Conservation (phyloP, 2,329 filamentous ascomycete genomes). For the Colletotrichum costaricense region DNA sequence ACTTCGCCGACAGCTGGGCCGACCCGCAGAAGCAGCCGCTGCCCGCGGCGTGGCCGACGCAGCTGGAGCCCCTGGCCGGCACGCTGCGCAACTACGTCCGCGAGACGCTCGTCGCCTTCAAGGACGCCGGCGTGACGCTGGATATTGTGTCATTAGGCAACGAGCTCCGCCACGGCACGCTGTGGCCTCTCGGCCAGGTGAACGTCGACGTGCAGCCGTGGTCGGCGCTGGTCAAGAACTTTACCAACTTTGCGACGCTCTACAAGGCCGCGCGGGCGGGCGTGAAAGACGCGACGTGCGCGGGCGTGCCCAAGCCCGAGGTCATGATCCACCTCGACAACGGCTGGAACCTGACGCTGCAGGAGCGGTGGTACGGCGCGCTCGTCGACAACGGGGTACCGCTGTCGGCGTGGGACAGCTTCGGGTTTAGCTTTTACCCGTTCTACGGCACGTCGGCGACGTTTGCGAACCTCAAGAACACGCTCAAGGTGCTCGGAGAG, state of each 20-base stretch:
- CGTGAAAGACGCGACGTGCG: slow-evolving; percentile 26
- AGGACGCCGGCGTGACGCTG: slow-evolving; percentile 48
- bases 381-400: slow-evolving; percentile 30
- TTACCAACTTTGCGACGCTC: slow-evolving; percentile 44
- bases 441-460: slow-evolving; percentile 33
- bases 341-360: slow-evolving; percentile 33
- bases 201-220: slow-evolving; percentile 47
- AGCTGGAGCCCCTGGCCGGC: slow-evolving; percentile 42
- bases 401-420: slow-evolving; percentile 26
- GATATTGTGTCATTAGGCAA: slow-evolving; percentile 52
- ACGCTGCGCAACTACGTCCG: slow-evolving; percentile 48
- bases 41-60: slow-evolving; percentile 47
- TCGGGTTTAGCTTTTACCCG: slow-evolving; percentile 32
- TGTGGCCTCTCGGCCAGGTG: slow-evolving; percentile 46
- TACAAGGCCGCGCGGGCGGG: slow-evolving; percentile 39
- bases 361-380: slow-evolving; percentile 31
- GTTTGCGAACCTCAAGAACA: slow-evolving; percentile 22
- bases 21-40: slow-evolving; percentile 48
- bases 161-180: slow-evolving; percentile 47
- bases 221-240: slow-evolving; percentile 43
- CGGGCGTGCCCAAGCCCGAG: slow-evolving; percentile 36
- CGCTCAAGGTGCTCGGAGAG: slow-evolving; percentile 17
- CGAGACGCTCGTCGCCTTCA: slow-evolving; percentile 50
- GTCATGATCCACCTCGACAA: slow-evolving; percentile 34
- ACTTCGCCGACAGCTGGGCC: slow-evolving; percentile 47